phyloP scores from a whole-genome alignment of 2,329 filamentous ascomycete genomes.

The Lasiodiplodia sp. region DNA sequence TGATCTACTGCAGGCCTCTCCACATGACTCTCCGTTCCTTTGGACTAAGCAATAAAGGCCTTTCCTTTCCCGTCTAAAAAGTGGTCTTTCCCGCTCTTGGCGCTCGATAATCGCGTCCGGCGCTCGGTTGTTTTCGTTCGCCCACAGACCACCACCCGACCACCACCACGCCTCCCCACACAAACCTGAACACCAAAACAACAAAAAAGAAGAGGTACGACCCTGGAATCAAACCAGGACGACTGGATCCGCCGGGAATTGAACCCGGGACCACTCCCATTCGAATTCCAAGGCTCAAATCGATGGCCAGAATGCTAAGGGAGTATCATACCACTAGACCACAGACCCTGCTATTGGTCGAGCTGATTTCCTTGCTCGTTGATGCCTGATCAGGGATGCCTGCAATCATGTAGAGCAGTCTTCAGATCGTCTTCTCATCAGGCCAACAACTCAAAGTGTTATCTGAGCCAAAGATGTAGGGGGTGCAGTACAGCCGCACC shows the following conservation, averaged over 20 bases:
- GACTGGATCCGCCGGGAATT: conserved; percentile 17
- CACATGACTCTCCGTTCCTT: neutral
- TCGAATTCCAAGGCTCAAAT: neutral
- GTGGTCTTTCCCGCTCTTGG: neutral
- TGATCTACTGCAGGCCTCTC: neutral
- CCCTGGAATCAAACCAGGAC: conserved; percentile 1
- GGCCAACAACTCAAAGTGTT: no score
- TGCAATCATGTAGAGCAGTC: no score
- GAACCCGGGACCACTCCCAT: conserved; percentile 19
- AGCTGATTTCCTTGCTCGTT: no score
- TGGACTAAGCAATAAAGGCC: neutral
- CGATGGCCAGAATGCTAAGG: neutral
- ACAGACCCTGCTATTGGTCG: no score
- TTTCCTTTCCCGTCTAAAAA: neutral
- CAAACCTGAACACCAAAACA: neutral
- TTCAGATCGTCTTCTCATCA: no score
- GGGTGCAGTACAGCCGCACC: no score
- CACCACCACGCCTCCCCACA: neutral
- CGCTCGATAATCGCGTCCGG: neutral
- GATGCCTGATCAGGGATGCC: no score
- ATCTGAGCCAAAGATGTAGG: no score
- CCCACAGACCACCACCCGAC: neutral
- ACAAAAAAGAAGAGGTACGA: neutral
- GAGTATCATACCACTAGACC: neutral
- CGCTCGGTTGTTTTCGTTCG: conserved; percentile 8